These are phyloP conservation scores for Trichoderma asperelloides DNA, from an alignment of 495 filamentous ascomycete species.

Conservation along the genomic window DNA sequence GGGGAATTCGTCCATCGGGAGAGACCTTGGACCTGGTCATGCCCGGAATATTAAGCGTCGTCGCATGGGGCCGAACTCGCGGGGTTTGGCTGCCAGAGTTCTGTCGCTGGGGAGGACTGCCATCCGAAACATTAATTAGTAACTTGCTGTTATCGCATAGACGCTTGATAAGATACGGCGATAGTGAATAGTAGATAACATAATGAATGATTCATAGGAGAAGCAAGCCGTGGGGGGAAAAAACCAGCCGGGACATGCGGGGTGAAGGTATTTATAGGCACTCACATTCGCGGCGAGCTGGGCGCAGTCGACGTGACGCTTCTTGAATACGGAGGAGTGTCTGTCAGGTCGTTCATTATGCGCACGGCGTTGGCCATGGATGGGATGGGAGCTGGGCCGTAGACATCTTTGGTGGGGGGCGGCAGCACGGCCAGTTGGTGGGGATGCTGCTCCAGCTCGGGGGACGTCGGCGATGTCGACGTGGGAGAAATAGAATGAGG, in stretches of 20 bases:
- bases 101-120: constrained; percentile 44
- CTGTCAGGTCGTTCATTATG: constrained; percentile 15
- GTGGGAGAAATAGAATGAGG: constrained; percentile 19
- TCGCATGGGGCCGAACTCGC: constrained; percentile 59
- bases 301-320: constrained; percentile 47
- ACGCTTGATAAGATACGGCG: no score
- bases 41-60: constrained; percentile 75
- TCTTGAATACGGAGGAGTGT: constrained; percentile 37
- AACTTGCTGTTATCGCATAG: no score
- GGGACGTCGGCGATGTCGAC: background rate
- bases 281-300: constrained; percentile 45
- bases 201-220: no score
- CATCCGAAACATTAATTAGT: background rate
- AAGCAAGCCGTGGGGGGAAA: background rate
- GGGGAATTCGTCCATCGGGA: constrained; percentile 85
- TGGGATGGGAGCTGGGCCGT: constrained; percentile 9
- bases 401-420: constrained; percentile 26
- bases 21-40: constrained; percentile 91
- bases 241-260: constrained; percentile 4
- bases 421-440: constrained; percentile 4
- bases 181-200: no score
- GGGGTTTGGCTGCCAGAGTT: constrained; percentile 56
- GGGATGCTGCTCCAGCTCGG: constrained; percentile 7
- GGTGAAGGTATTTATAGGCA: constrained; percentile 14
- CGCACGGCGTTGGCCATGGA: background rate